Evolutionary conservation across 2,329 filamentous ascomycete genomes (phyloP), one percentile per base, ranked within the genome.

Genomic region (Colletotrichum tropicale): DNA sequence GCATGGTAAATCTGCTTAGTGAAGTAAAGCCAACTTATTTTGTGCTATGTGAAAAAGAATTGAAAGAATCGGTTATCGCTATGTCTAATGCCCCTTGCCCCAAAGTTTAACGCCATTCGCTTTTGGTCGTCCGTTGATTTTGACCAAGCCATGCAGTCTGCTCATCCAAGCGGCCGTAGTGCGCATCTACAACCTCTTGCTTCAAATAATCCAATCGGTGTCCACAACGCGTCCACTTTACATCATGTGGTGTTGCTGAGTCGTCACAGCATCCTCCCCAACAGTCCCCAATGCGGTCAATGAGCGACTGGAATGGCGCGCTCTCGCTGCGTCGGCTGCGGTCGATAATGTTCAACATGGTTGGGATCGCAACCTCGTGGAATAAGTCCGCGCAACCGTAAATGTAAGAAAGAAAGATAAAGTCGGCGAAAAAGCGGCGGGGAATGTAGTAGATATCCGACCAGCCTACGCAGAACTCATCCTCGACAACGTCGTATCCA

Each of bases 401-500:
- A 10, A 82, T 66, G n/a, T 77, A 69, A 10, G 79, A 67, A 5
- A 83, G 78, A 58, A 78, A 76, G 43, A 83, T 80, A 36, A 76
- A 84, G 73, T 84, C 82, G 36, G 75, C 74, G 68, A 83, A 84
- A 76, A 81, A 81, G 36, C 79, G 80, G 30, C 81, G 79, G 8
- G 82, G 82, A 36, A 84, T 76, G 77, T 81, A 84, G 77, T 82
- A 84, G 15, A 84, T 82, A 58, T 84, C 82, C 6, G 78, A 79
- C 82, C 82, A 84, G 30, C 82, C 82, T 12, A 80, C 74, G 67
- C 82, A 83, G 67, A 78, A 83, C 75, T 83, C 80, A 9, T 77
- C 30, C 12, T 73, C 75, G 2, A 38, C 34, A 16, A 76, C 34
- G 28, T 48, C 26, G 75, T 77, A 77, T 2, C 72, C 75, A 10